A percentile compares a stretch with the other conserved stretches of the same genome.
Conservation (phyloP, 2,329 filamentous ascomycete species). For the Scopulariopsis brevicaulis region DNA sequence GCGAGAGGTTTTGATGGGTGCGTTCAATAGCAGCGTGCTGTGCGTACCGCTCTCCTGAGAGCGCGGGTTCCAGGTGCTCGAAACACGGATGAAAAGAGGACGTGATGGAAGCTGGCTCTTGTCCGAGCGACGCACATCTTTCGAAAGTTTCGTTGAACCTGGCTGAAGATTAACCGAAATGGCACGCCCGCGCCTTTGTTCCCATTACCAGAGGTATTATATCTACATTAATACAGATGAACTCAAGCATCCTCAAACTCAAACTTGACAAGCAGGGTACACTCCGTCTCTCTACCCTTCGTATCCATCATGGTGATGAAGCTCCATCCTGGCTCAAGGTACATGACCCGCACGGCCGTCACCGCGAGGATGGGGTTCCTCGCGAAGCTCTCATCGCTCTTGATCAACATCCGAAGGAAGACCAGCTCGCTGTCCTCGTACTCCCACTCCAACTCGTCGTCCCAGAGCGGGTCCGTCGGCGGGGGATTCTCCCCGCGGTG, state of each 20-base stretch:
- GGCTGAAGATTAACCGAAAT: background rate
- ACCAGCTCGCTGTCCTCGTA: slow-evolving; percentile 56
- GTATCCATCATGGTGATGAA: slow-evolving; percentile 56
- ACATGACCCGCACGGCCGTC: slow-evolving; percentile 46
- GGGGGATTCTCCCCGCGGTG: slow-evolving; percentile 47
- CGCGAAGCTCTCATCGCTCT: slow-evolving; percentile 53
- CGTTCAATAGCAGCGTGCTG: background rate
- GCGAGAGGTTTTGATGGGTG: background rate
- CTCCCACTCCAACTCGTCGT: slow-evolving; percentile 56
- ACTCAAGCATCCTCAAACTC: slow-evolving; percentile 24
- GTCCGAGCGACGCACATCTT: too few species aligned
- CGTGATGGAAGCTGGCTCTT: too few species aligned
- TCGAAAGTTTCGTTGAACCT: too few species aligned
- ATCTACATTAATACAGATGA: background rate
- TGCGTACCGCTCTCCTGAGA: background rate
- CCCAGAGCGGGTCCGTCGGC: slow-evolving; percentile 51
- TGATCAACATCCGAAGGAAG: slow-evolving; percentile 54
- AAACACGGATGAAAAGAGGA: too few species aligned
- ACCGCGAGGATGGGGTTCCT: slow-evolving; percentile 52
- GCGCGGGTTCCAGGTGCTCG: background rate
- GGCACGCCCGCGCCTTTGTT: background rate
- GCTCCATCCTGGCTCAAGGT: slow-evolving; percentile 44
- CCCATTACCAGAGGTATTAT: background rate
- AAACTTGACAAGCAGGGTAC: slow-evolving; percentile 50
- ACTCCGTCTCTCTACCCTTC: slow-evolving; percentile 51